phyloP scores from a whole-genome alignment of 2,329 filamentous ascomycete genomes.

The Talaromyces sp. region DNA sequence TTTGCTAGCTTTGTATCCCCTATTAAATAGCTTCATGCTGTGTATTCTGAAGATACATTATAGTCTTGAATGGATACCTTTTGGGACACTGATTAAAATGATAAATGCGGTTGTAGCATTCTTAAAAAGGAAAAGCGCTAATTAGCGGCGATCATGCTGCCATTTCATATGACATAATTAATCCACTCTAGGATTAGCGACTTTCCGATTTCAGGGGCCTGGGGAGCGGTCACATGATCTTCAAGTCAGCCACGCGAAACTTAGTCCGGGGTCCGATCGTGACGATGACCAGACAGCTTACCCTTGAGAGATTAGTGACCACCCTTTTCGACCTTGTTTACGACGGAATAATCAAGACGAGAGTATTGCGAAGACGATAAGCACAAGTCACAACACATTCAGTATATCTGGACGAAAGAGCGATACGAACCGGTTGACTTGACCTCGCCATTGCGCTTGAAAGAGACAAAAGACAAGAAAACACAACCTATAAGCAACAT shows the following conservation, averaged over 20 bases:
- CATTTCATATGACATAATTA: background rate
- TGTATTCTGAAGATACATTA: background rate
- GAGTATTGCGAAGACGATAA: background rate
- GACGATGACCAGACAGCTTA: background rate
- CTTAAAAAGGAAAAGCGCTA: background rate
- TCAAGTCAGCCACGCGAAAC: slow-evolving; percentile 13
- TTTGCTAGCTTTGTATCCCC: background rate
- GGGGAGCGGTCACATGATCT: slow-evolving; percentile 12
- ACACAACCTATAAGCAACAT: background rate
- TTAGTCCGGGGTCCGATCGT: slow-evolving; percentile 1
- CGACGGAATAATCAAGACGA: background rate
- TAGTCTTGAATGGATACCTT: background rate
- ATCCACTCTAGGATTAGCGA: background rate
- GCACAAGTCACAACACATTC: too few species aligned
- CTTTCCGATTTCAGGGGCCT: background rate
- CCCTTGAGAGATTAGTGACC: background rate
- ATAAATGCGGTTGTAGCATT: too few species aligned
- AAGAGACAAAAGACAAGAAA: background rate
- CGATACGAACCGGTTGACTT: background rate
- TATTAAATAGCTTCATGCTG: background rate
- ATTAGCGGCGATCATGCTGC: slow-evolving; percentile 10
- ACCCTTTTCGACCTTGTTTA: background rate
- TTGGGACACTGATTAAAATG: background rate
- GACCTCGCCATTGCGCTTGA: background rate
- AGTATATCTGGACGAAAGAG: background rate